Conservation (phyloP, 148 eudicot genomes). For the Nepenthes mirabilis region DNA sequence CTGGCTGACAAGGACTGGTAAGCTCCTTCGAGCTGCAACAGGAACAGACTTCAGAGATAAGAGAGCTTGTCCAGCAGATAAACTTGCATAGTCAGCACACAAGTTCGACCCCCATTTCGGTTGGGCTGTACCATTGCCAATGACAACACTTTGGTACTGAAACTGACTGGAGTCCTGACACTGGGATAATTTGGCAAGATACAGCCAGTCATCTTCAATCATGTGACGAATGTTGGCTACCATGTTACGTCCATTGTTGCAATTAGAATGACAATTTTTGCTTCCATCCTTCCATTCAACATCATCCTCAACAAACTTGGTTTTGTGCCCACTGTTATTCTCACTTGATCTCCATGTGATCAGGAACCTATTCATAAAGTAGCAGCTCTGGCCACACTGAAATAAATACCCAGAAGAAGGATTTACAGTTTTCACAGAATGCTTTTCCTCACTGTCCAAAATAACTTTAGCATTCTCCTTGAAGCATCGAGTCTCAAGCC, state of each 20-base stretch:
- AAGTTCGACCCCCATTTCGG: neutral
- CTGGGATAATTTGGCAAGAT: slow-evolving; percentile 51
- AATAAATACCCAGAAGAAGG: slow-evolving; percentile 14
- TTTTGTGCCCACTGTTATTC: slow-evolving; percentile 1
- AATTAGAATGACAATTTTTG: slow-evolving; percentile 4
- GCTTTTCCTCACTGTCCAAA: slow-evolving; percentile 12
- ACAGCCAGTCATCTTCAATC: slow-evolving; percentile 86
- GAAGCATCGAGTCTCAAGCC: slow-evolving; percentile 43
- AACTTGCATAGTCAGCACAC: slow-evolving; percentile 23
- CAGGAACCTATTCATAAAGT: slow-evolving; percentile 68
- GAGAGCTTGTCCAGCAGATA: slow-evolving; percentile 55
- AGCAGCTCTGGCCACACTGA: slow-evolving; percentile 41
- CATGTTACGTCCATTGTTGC: slow-evolving; percentile 20
- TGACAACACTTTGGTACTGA: slow-evolving; percentile 4
- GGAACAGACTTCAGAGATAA: slow-evolving; percentile 56
- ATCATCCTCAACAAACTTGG: too few species aligned
- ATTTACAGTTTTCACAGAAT: slow-evolving; percentile 8
- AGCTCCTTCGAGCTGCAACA: slow-evolving; percentile 70
- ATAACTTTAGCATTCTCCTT: slow-evolving; percentile 17
- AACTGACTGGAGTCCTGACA: slow-evolving; percentile 8
- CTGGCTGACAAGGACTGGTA: slow-evolving; percentile 54
- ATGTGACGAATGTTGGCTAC: slow-evolving; percentile 55
- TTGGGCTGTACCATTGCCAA: slow-evolving; percentile 5
- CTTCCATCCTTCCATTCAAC: too few species aligned
- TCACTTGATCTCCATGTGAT: slow-evolving; percentile 31